Conservation (phyloP, 345 rosid species). For the Ailanthus altissimus region DNA sequence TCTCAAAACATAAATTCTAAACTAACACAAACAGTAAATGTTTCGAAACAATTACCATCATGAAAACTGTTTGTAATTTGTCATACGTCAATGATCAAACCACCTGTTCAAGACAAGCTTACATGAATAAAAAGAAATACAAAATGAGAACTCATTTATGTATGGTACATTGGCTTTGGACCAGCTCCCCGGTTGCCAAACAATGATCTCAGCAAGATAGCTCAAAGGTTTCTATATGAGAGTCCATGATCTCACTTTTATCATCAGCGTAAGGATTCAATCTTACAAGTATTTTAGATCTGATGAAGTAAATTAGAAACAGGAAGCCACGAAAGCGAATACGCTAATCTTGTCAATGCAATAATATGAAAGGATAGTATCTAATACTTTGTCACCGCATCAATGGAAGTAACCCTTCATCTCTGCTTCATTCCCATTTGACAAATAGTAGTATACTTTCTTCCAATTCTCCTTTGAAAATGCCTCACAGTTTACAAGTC, state of each 20-base stretch:
- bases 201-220: neutral
- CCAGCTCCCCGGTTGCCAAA: neutral
- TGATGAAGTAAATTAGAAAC: neutral
- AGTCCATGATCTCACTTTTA: neutral
- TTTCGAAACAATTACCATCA: neutral
- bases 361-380: too few species aligned
- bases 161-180: neutral
- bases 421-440: constrained; percentile 92
- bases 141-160: neutral
- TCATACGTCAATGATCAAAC: neutral
- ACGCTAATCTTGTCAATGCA: neutral
- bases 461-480: constrained; percentile 88
- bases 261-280: neutral
- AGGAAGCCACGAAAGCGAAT: neutral
- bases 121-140: too few species aligned
- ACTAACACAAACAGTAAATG: too few species aligned
- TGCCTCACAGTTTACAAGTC: constrained; percentile 66
- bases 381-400: constrained; percentile 46
- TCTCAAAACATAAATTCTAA: too few species aligned
- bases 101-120: too few species aligned
- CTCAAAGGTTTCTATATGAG: neutral
- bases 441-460: constrained; percentile 70
- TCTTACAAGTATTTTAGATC: neutral
- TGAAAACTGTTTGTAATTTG: neutral
- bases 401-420: constrained; percentile 69